phyloP scores from a whole-genome alignment of 1,139 yeast genomes.

The Candida neerlandica region DNA sequence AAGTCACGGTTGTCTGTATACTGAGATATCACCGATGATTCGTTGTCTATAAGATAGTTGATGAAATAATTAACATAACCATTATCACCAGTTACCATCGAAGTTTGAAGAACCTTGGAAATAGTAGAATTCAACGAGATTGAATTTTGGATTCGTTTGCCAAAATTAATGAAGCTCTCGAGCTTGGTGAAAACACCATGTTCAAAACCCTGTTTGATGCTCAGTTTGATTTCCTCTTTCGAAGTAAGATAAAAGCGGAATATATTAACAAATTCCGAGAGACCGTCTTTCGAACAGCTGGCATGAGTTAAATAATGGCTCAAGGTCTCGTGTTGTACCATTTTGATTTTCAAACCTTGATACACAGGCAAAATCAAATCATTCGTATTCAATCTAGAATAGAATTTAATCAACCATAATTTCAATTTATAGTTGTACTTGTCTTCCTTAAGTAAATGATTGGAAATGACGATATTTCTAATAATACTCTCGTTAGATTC shows the following conservation, averaged over 20 bases:
- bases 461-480: constrained; percentile 48
- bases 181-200: constrained; percentile 61
- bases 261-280: constrained; percentile 31
- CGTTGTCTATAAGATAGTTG: constrained; percentile 17
- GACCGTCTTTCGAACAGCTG: constrained; percentile 33
- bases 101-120: constrained; percentile 36
- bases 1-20: constrained; percentile 53
- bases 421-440: constrained; percentile 66
- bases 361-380: constrained; percentile 54
- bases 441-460: constrained; percentile 51
- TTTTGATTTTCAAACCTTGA: constrained; percentile 62
- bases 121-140: constrained; percentile 36
- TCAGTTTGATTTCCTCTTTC: constrained; percentile 51
- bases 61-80: constrained; percentile 33
- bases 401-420: constrained; percentile 71
- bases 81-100: constrained; percentile 40
- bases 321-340: constrained; percentile 78
- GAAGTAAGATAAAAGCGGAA: constrained; percentile 54
- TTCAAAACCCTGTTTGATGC: constrained; percentile 53
- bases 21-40: constrained; percentile 15
- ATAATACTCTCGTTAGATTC: constrained; percentile 16
- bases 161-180: constrained; percentile 60
- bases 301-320: constrained; percentile 59
- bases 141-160: constrained; percentile 42
- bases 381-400: constrained; percentile 59